These are phyloP conservation scores for Rhynchosporium graminicola DNA, from an alignment of 2,329 filamentous ascomycete genomes.

Conservation along the genomic window DNA sequence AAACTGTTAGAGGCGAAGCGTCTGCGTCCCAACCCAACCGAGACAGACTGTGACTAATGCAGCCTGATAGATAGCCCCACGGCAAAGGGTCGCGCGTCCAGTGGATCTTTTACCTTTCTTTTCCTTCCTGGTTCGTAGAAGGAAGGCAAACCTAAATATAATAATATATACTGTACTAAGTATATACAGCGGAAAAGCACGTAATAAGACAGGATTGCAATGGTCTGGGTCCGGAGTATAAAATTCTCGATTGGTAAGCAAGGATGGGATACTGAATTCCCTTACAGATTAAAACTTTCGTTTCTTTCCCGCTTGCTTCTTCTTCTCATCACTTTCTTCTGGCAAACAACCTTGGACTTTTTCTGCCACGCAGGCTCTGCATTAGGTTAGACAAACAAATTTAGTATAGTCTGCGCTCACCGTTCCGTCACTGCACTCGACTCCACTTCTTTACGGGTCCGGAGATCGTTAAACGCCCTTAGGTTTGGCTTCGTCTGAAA, in stretches of 20 bases:
- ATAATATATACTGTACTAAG: too few species aligned
- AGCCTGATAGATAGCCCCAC: too few species aligned
- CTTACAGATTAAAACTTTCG: too few species aligned
- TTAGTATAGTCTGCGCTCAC: not conserved
- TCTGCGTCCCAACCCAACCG: too few species aligned
- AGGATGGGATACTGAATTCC: too few species aligned
- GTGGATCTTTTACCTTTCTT: too few species aligned
- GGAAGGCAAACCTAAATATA: too few species aligned
- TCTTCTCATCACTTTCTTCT: conserved; percentile 4
- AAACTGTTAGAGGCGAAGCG: too few species aligned
- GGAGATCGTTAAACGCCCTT: not conserved
- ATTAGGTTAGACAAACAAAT: not conserved
- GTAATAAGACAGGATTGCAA: not conserved
- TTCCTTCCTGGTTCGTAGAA: too few species aligned
- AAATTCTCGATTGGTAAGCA: not conserved
- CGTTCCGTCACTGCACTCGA: not conserved
- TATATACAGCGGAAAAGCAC: not conserved
- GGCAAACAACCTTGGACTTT: not conserved
- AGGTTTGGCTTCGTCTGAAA: not conserved
- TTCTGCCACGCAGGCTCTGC: not conserved
- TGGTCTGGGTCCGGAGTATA: not conserved
- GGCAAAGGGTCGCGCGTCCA: too few species aligned
- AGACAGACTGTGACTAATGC: too few species aligned
- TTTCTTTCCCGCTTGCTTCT: not conserved
- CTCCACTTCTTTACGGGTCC: not conserved